Conservation (phyloP, 2,329 filamentous ascomycete species). For the Penicillium sp. region DNA sequence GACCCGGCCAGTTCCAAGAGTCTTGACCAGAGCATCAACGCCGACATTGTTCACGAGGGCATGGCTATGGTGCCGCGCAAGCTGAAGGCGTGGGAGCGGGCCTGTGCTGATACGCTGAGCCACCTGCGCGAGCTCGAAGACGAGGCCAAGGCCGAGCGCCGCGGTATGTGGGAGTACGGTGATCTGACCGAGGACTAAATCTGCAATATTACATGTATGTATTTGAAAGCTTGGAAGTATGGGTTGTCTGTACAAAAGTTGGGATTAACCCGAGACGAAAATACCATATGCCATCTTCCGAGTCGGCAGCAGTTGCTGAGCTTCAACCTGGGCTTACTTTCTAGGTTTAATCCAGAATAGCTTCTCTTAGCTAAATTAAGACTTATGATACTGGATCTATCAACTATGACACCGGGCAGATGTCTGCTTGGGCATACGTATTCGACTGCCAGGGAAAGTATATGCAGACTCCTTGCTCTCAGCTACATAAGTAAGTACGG, state of each 20-base stretch:
- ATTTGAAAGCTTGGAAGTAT: too few relatives aligned
- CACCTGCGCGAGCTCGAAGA: constrained; percentile 68
- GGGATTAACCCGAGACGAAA: constrained; percentile 7
- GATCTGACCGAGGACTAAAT: constrained; percentile 81
- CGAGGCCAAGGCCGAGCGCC: constrained; percentile 70
- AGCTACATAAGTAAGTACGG: too few relatives aligned
- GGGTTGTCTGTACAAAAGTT: constrained; percentile 22
- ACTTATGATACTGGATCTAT: too few relatives aligned
- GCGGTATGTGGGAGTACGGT: constrained; percentile 97
- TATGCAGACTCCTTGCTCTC: too few relatives aligned
- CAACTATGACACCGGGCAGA: too few relatives aligned
- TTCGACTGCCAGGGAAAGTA: too few relatives aligned
- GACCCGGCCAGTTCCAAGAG: constrained; percentile 63
- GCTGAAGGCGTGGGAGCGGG: constrained; percentile 84
- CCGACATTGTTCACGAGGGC: constrained; percentile 75
- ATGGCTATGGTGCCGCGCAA: constrained; percentile 89
- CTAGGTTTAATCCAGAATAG: too few relatives aligned
- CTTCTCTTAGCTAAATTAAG: too few relatives aligned
- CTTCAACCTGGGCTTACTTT: too few relatives aligned
- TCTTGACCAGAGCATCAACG: constrained; percentile 77
- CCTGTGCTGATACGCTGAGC: constrained; percentile 65
- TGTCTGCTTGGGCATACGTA: too few relatives aligned
- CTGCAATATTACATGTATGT: constrained; percentile 3
- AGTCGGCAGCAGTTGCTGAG: too few relatives aligned
- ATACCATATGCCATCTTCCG: constrained; percentile 5